Percentiles rank a stretch among this genome's conserved stretches.
These are phyloP conservation scores for Bjerkandera adusta DNA, from an alignment of 1,284 basidiomycete genomes.

Conservation along the genomic window DNA sequence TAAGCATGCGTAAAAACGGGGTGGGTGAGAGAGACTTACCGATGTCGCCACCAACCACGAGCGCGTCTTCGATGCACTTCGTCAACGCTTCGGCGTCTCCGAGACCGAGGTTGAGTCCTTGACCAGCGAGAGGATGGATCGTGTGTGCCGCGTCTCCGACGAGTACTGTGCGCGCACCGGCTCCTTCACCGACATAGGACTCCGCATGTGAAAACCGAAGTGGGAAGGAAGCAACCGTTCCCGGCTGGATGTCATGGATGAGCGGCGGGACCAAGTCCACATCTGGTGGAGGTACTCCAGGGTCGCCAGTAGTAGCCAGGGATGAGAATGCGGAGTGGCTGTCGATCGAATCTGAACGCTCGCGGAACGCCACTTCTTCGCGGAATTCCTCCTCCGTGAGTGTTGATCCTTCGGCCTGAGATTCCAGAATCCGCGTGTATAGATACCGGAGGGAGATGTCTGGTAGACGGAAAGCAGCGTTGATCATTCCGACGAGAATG, in stretches of 20 bases:
- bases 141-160: conserved; percentile 97
- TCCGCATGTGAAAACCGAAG: conserved; percentile 88
- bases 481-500: conserved; percentile 77
- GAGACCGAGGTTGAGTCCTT: conserved; percentile 93
- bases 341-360: conserved; percentile 63
- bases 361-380: conserved; percentile 67
- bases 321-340: conserved; percentile 62
- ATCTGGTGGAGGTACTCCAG: conserved; percentile 62
- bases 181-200: conserved; percentile 76
- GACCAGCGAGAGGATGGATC: conserved; percentile 95
- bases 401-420: conserved; percentile 39
- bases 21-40: conserved; percentile 43
- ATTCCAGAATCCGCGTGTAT: conserved; percentile 59
- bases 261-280: conserved; percentile 72
- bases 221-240: conserved; percentile 90
- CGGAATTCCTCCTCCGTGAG: conserved; percentile 45
- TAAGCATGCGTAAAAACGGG: neutral
- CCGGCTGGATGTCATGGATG: conserved; percentile 68
- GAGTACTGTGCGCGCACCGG: conserved; percentile 74
- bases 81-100: conserved; percentile 79
- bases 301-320: conserved; percentile 25
- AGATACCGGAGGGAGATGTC: conserved; percentile 74
- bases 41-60: conserved; percentile 73
- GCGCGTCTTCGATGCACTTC: conserved; percentile 55
- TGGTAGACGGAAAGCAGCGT: conserved; percentile 89